Conservation (phyloP, 148 eudicot genomes). For the Dianthus caryophyllus region DNA sequence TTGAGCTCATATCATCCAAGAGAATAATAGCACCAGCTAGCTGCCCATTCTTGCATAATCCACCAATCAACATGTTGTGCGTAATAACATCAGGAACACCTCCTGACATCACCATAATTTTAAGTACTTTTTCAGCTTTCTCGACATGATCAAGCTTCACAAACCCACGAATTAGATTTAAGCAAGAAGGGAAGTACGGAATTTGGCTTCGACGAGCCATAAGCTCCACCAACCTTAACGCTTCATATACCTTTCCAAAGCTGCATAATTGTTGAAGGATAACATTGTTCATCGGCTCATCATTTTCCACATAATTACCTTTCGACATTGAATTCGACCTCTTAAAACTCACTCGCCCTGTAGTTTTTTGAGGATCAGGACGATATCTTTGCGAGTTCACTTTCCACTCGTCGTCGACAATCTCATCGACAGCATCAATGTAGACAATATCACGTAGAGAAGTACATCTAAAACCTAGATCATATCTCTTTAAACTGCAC, state of each 20-base stretch:
- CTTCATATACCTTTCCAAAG: constrained; percentile 55
- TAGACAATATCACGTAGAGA: constrained; percentile 35
- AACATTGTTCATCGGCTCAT: constrained; percentile 57
- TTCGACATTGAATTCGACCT: constrained; percentile 28
- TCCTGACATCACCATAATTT: constrained; percentile 78
- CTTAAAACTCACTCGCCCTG: constrained; percentile 17
- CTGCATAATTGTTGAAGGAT: constrained; percentile 54
- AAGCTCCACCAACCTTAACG: constrained; percentile 52
- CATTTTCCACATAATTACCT: constrained; percentile 54
- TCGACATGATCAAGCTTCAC: constrained; percentile 38
- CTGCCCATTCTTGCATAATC: constrained; percentile 59
- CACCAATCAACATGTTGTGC: constrained; percentile 73
- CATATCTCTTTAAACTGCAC: constrained; percentile 25
- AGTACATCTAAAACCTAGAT: constrained; percentile 23
- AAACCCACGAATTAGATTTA: constrained; percentile 71
- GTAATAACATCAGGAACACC: constrained; percentile 86
- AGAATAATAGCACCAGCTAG: constrained; percentile 46
- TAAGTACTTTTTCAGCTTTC: constrained; percentile 52
- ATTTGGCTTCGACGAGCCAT: constrained; percentile 84
- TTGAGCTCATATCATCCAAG: constrained; percentile 65
- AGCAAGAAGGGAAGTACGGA: constrained; percentile 66
- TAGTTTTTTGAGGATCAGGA: constrained; percentile 26
- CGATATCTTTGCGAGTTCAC: constrained; percentile 30
- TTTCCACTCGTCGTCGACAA: constrained; percentile 27
- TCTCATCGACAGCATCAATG: constrained; percentile 32